Percentiles rank a stretch among this genome's conserved stretches.
Evolutionary conservation across 1,139 yeast species (phyloP).

Genomic region (Zygosaccharomyces pseudobailii): DNA sequence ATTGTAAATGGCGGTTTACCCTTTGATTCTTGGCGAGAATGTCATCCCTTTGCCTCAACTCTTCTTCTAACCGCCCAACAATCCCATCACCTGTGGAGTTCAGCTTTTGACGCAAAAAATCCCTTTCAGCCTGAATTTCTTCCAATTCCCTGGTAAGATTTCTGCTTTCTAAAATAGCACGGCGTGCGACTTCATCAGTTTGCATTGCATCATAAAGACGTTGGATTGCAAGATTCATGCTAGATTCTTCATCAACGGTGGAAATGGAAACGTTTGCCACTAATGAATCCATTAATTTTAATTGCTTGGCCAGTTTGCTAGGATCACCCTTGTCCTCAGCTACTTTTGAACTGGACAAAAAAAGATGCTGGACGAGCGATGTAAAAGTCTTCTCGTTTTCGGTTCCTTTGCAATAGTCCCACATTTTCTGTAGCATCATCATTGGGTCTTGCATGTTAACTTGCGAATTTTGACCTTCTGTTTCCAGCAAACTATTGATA

Average conservation of each 20-base stretch:
- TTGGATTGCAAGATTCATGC: slow-evolving; percentile 80
- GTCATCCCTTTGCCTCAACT: slow-evolving; percentile 67
- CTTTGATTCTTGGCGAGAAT: slow-evolving; percentile 64
- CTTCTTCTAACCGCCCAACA: slow-evolving; percentile 63
- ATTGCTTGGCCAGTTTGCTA: slow-evolving; percentile 54
- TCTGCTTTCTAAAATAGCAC: slow-evolving; percentile 70
- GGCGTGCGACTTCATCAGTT: slow-evolving; percentile 85
- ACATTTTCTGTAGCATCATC: slow-evolving; percentile 61
- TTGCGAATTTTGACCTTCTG: slow-evolving; percentile 56
- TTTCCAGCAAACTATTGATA: slow-evolving; percentile 56
- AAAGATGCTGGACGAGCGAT: slow-evolving; percentile 79
- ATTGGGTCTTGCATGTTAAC: slow-evolving; percentile 72
- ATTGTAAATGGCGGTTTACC: slow-evolving; percentile 56
- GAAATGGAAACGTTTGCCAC: slow-evolving; percentile 76
- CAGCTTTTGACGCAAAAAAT: slow-evolving; percentile 66
- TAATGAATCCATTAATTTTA: slow-evolving; percentile 76
- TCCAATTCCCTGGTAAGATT: slow-evolving; percentile 64
- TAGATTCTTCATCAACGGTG: slow-evolving; percentile 63
- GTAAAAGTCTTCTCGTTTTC: slow-evolving; percentile 68
- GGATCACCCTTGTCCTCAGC: slow-evolving; percentile 53
- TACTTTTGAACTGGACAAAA: slow-evolving; percentile 41
- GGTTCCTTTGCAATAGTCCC: slow-evolving; percentile 67
- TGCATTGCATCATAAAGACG: slow-evolving; percentile 70
- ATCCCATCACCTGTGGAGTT: slow-evolving; percentile 82
- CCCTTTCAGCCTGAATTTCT: slow-evolving; percentile 82